Conservation (phyloP, 345 rosid species). For the Arabis alpina region DNA sequence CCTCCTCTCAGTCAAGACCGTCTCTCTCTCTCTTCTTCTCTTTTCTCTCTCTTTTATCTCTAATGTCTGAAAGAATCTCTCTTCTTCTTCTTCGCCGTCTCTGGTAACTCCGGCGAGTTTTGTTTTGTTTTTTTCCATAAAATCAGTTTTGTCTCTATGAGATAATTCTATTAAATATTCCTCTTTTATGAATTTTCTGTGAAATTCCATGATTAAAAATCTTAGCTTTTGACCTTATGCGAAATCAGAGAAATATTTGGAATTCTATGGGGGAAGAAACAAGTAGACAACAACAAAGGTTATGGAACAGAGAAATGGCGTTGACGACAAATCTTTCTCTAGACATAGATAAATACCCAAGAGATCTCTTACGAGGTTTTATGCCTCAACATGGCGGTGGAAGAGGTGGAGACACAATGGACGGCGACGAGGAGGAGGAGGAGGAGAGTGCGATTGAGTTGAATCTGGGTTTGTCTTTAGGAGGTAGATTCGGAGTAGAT, state of each 20-base stretch:
- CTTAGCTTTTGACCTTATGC: conserved; percentile 34
- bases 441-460: conserved; percentile 67
- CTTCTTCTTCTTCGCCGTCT: conserved; percentile 21
- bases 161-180: conserved; percentile 11
- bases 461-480: conserved; percentile 82
- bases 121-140: not conserved
- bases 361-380: conserved; percentile 80
- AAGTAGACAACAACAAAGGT: conserved; percentile 26
- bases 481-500: conserved; percentile 91
- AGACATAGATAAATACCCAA: conserved; percentile 63
- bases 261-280: too few species aligned
- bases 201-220: not conserved
- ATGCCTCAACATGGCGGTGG: conserved; percentile 45
- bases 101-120: conserved; percentile 34
- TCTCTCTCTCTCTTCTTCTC: conserved; percentile 18
- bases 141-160: not conserved
- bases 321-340: conserved; percentile 53
- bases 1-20: conserved; percentile 44
- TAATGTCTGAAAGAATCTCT: conserved; percentile 22
- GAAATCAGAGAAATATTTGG: conserved; percentile 1
- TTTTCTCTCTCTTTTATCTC: conserved; percentile 7
- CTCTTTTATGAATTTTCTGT: not conserved
- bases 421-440: conserved; percentile 22
- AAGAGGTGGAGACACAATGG: conserved; percentile 26
- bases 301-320: conserved; percentile 54